Evolutionary conservation across 2,329 filamentous ascomycete genomes (phyloP), one percentile per base, ranked within the genome.

Genomic region (Fusarium oxysporum): DNA sequence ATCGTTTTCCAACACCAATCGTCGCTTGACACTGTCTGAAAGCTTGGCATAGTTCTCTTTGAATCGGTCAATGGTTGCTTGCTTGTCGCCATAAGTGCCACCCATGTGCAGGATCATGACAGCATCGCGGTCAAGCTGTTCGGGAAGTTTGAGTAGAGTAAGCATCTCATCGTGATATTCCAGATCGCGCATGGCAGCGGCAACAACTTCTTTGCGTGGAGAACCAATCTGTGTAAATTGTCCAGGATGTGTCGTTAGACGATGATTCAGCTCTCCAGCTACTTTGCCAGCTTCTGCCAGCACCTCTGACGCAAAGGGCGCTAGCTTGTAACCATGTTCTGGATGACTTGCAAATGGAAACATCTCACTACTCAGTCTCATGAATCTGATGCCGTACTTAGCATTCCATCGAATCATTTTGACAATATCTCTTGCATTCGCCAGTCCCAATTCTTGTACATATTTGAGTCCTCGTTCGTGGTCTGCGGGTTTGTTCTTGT

Each of bases 61-160:
- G 80, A 97, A 97, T 4, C 95, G 89, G 63, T 92, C 87, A 9
- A 97, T 83, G 0, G 95, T 95, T 0, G 92, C 93, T 14, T 82
- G 85, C 80, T 97, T 98, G 80, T 97, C 94, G 10, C 95, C 95
- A 78, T 96, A 98, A 0, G 92, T 89, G 13, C 96, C 96, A 21
- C 96, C 96, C 89, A 98, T 93, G 79, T 98, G 96, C 13, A 98
- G 78, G 62, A 98, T 95, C 93, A 98, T 97, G 62, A 98, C 91
- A 4, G 96, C 96, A 79, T 98, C 95, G 35, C 91, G 90, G 76
- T 98, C 86, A 73, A 91, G 87, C 80, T 97, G 94, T 23, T 91
- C 88, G 0, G 94, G 93, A 0, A 98, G 85, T 59, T 90, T 91
- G 12, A 98, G 86, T 1, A 97, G 86, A 7, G 89, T 88, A 1